Base-by-base conservation (phyloP, 352 stramenopile genomes). In the Peronospora destructor region DNA sequence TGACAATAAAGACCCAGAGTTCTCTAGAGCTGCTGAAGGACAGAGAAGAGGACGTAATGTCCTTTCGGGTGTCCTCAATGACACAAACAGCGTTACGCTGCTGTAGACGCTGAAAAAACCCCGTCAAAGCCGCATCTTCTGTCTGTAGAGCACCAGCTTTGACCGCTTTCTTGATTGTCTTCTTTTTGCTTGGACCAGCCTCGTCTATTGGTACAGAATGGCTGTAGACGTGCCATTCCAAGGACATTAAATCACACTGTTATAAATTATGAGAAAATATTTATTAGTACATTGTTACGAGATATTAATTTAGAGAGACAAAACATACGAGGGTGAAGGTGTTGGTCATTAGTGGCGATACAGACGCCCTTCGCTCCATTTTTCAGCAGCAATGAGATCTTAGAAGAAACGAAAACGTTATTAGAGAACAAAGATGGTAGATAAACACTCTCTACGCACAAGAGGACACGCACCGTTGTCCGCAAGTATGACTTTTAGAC, bases 1-100 rank as follows among this genome's bases (percentile, higher is more conserved):
- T 85, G 16, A 72, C 67, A 13, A 69, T 59, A 43, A 85, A 85
- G 6, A 85, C 58, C 73, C 71, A 85, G 9, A 85, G 59, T 45
- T 63, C 38, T 12, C 13, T n/a, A 26, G 16, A 50, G 8, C 19
- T 40, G n/a, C 14, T 56, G 36, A 17, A 41, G 34, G 42, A 48
- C 25, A 33, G 29, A 2, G 16, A 46, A 17, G 40, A 30, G 14
- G 19, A 23, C n/a, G 26, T 35, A 29, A 13, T 34, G 8, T 39
- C 17, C 21, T 55, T 37, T 6, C 37, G 23, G 9, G 41, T 45
- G 6, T 44, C 36, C 11, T 42, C 32, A 6, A 70, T 45, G 4
- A 66, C 55, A 33, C 68, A 69, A 11, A 82, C 52, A 45, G 61
- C 50, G 28, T 71, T 60, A 26, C 66, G 64, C 33, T 72, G 68